Conservation (phyloP, 371 early-diverging fungal species). For the Mortierella sp. region DNA sequence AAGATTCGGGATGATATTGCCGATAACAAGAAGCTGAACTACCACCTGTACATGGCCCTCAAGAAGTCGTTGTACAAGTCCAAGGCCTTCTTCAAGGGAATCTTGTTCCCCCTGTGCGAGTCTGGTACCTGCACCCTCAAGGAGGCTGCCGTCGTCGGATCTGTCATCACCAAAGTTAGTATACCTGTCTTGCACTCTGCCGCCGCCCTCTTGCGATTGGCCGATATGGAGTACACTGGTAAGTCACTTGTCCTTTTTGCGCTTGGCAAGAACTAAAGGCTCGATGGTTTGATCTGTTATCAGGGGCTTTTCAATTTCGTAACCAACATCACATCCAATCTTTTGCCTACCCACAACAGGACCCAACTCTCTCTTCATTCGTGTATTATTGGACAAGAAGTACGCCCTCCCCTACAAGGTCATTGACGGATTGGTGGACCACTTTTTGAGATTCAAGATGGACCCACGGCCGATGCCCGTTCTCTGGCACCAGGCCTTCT, state of each 20-base stretch:
- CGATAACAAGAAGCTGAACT: conserved; percentile 95
- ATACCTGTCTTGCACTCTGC: conserved; percentile 97
- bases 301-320: not conserved
- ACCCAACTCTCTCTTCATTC: conserved; percentile 93
- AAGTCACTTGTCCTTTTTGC: conserved; percentile 17
- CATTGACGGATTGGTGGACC: conserved; percentile 94
- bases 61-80: conserved; percentile 98
- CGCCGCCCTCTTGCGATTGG: conserved; percentile 92
- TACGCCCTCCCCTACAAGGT: conserved; percentile 98
- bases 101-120: conserved; percentile 97
- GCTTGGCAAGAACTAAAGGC: not conserved
- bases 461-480: conserved; percentile 93
- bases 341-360: conserved; percentile 38
- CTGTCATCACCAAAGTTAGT: conserved; percentile 91
- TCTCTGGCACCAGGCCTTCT: conserved; percentile 96
- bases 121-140: conserved; percentile 94
- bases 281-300: not conserved
- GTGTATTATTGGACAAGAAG: conserved; percentile 97
- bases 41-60: conserved; percentile 95
- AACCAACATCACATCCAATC: not conserved
- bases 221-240: conserved; percentile 99
- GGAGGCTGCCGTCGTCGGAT: conserved; percentile 97
- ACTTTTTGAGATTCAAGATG: conserved; percentile 91
- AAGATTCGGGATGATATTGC: conserved; percentile 95
- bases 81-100: conserved; percentile 97